Conservation (phyloP, 495 filamentous ascomycete species). For the Podospora conica region DNA sequence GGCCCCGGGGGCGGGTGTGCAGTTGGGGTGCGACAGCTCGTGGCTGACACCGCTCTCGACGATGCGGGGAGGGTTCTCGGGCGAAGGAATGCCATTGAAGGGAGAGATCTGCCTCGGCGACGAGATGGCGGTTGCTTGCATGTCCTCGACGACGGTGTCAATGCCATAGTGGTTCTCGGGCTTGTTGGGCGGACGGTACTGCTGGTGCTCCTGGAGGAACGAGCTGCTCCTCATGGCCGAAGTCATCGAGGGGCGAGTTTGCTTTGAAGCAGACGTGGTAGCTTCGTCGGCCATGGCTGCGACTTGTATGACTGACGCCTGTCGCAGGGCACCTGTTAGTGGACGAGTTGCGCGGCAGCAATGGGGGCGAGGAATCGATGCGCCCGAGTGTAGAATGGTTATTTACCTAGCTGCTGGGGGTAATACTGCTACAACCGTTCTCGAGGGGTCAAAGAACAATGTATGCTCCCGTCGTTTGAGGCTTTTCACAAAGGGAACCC, state of each 20-base stretch:
- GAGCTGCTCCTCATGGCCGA: conserved; percentile 56
- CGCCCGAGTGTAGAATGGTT: neutral
- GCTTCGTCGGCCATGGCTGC: conserved; percentile 33
- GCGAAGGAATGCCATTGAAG: conserved; percentile 49
- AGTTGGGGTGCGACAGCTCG: conserved; percentile 51
- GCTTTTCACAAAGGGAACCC: neutral
- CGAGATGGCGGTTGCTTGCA: conserved; percentile 29
- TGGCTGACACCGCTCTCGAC: conserved; percentile 53
- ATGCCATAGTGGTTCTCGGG: conserved; percentile 48
- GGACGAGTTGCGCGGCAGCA: neutral
- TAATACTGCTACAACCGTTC: neutral
- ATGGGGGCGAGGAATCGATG: neutral
- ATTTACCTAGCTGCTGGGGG: neutral
- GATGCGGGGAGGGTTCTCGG: conserved; percentile 45
- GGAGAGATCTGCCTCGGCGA: conserved; percentile 34
- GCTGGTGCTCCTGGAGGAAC: conserved; percentile 66
- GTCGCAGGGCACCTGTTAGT: neutral
- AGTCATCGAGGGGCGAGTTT: conserved; percentile 40
- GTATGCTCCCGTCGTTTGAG: neutral
- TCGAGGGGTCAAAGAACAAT: neutral
- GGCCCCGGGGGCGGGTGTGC: conserved; percentile 40
- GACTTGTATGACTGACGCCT: neutral
- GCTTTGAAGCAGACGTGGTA: conserved; percentile 18
- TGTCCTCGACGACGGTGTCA: conserved; percentile 49
- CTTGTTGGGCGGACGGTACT: conserved; percentile 59